Evolutionary conservation across 2,329 filamentous ascomycete genomes (phyloP), one percentile per base, ranked within the genome.

Genomic region (Exserohilum turcica): DNA sequence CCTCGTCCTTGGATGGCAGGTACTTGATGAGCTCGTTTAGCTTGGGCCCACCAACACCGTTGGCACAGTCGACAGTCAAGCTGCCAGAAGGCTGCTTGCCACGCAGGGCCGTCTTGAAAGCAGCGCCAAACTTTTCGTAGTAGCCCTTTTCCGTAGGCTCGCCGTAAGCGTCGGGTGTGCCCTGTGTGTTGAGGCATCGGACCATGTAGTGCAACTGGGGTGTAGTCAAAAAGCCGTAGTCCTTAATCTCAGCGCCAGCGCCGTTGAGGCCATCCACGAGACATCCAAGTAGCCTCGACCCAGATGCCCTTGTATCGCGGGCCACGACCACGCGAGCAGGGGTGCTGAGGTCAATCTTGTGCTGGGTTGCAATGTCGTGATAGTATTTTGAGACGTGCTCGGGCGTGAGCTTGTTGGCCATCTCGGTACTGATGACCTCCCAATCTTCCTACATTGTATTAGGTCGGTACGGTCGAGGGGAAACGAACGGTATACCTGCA

Each of bases 171-270:
- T 92, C 87, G 50, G 89, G 87, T 2, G 91, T 95, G 56, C 89
- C 90, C 67, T 94, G 84, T 1, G 93, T 97, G 79, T 99, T 99
- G 77, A 92, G 85, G 76, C 92, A 96, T 61, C 94, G 90, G 28
- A 93, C 93, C 60, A 97, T 82, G 77, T 99, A 99, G 80, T 99
- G 94, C 53, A 99, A 84, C 78, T 97, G 94, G n/a, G 94, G 94
- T 3, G 94, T 99, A 10, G 94, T 97, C 68, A 97, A 82, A 72
- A 92, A 87, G 77, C 93, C 94, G 79, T 87, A 93, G 80, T 97
- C 93, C 70, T 86, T 86, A 71, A 85, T 88, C 56, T 91, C 85
- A 48, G 88, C 86, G 50, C 84, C 84, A 40, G 89, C 88, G 45
- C 90, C 90, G 56, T 88, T 86, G 60, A 97, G 81, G 15, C 91